Conservation (phyloP, 2,329 filamentous ascomycete species). For the Sporothrix pseudoabietina region DNA sequence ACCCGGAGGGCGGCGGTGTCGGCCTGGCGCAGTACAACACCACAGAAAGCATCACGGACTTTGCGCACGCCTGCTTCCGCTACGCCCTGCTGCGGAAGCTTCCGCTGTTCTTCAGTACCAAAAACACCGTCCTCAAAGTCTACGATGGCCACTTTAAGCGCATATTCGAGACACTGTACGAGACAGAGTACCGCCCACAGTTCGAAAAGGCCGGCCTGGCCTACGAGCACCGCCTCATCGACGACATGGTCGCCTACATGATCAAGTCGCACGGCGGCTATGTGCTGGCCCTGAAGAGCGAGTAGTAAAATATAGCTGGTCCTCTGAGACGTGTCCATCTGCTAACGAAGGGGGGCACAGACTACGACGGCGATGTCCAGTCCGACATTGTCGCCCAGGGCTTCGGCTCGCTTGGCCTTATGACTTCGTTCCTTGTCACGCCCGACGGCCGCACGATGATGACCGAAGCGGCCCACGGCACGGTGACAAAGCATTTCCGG, state of each 20-base stretch:
- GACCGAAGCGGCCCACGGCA: constrained; percentile 96
- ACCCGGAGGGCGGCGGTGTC: constrained; percentile 81
- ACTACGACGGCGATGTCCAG: constrained; percentile 98
- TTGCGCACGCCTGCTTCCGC: constrained; percentile 96
- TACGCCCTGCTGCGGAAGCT: constrained; percentile 79
- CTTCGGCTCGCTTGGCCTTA: constrained; percentile 95
- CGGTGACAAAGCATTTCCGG: constrained; percentile 96
- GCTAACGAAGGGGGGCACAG: constrained; percentile 49
- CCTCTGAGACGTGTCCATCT: neutral
- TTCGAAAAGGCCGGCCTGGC: constrained; percentile 93
- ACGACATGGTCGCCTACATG: constrained; percentile 99
- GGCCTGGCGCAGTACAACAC: constrained; percentile 98
- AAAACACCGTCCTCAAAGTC: constrained; percentile 99
- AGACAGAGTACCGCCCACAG: constrained; percentile 78
- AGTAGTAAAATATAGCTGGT: constrained; percentile 43
- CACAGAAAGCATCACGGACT: constrained; percentile 88
- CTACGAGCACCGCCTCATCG: constrained; percentile 99
- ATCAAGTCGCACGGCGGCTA: constrained; percentile 97
- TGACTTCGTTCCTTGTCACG: constrained; percentile 97
- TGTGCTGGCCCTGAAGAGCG: constrained; percentile 97
- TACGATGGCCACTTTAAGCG: constrained; percentile 99
- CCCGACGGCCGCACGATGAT: constrained; percentile 96
- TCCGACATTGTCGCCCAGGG: constrained; percentile 98
- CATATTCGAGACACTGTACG: constrained; percentile 96
- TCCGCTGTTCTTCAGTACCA: constrained; percentile 98